These are phyloP conservation scores for Leccinum fibrillosum DNA, from an alignment of 768 basidiomycete genomes.

Conservation along the genomic window DNA sequence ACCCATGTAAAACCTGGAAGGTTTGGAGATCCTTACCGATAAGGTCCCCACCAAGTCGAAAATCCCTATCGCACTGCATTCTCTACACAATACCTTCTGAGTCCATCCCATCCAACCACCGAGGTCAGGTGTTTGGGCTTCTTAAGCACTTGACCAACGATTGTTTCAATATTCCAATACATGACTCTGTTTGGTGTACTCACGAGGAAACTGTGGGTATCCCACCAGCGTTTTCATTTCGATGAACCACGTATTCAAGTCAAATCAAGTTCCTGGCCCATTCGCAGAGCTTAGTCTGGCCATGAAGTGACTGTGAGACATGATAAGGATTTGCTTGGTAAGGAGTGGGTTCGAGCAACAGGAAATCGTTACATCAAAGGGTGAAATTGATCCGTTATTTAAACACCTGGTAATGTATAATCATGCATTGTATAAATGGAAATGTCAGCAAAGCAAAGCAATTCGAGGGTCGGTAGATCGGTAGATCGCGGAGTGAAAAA, in stretches of 20 bases:
- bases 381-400: not conserved
- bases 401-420: not conserved
- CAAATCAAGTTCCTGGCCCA: not conserved
- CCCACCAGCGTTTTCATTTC: not conserved
- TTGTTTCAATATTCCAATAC: not conserved
- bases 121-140: not conserved
- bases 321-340: not conserved
- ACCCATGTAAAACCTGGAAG: not conserved
- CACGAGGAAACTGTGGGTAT: not conserved
- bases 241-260: not conserved
- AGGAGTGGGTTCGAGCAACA: not conserved
- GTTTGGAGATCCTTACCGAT: not conserved
- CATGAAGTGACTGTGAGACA: not conserved
- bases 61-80: not conserved
- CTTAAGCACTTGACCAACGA: not conserved
- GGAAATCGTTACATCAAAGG: not conserved
- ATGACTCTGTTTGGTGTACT: not conserved
- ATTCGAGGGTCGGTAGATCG: conserved; percentile 4
- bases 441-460: conserved; percentile 10
- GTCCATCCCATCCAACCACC: not conserved
- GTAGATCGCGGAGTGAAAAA: conserved; percentile 6
- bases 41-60: not conserved
- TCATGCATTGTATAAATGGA: conserved; percentile 1
- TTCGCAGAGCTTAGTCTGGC: not conserved
- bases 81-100: too few species aligned